Percentiles rank a stretch among this genome's conserved stretches.
Conservation (phyloP, 441 rosid genomes). For the Gossypium trilobum region DNA sequence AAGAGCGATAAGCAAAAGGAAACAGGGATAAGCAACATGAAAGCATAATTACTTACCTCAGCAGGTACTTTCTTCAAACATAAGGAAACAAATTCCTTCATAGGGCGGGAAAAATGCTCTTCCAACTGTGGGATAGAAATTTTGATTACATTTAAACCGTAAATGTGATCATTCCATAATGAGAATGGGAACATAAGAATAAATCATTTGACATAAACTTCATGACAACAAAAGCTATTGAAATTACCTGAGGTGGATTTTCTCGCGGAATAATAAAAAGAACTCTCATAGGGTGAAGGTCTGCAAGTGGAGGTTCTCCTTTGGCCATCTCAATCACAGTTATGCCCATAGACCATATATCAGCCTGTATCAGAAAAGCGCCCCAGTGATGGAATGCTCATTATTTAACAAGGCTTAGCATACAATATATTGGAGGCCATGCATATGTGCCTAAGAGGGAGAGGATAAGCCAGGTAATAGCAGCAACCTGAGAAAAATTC, state of each 20-base stretch:
- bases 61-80: conserved; percentile 83
- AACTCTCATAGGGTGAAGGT: conserved; percentile 99
- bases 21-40: neutral
- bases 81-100: conserved; percentile 90
- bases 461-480: conserved; percentile 11
- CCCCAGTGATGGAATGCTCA: conserved; percentile 15
- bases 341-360: conserved; percentile 97
- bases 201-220: conserved; percentile 19
- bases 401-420: conserved; percentile 7
- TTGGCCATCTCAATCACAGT: conserved; percentile 98
- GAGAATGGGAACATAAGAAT: conserved; percentile 15
- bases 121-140: conserved; percentile 61
- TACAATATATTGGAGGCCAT: neutral
- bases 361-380: conserved; percentile 59
- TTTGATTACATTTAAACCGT: conserved; percentile 16
- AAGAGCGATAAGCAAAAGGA: neutral
- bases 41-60: conserved; percentile 47
- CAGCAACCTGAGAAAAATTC: conserved; percentile 2
- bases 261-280: conserved; percentile 98
- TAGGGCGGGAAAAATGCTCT: conserved; percentile 93
- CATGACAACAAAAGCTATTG: conserved; percentile 21
- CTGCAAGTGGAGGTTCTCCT: conserved; percentile 99
- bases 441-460: neutral
- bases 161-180: conserved; percentile 11
- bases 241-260: conserved; percentile 94